Percentiles rank a stretch among this genome's conserved stretches.
Evolutionary conservation across 2,329 filamentous ascomycete genomes (phyloP).

Genomic region (Calonectria pteridis): DNA sequence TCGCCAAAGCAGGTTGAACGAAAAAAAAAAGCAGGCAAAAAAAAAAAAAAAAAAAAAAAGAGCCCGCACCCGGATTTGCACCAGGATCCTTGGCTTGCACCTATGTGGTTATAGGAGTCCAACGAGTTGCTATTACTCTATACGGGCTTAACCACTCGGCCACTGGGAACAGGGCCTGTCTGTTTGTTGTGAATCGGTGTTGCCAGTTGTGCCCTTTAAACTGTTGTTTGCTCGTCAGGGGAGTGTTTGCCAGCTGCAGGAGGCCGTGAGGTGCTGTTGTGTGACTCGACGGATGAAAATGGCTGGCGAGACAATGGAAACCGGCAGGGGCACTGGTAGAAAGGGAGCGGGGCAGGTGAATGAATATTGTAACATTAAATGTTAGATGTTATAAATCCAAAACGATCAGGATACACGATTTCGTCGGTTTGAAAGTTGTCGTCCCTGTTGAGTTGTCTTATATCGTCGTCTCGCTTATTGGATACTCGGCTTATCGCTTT

Average conservation of each 20-base stretch:
- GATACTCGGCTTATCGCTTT: background rate
- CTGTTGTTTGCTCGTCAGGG: background rate
- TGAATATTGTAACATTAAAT: background rate
- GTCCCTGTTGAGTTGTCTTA: background rate
- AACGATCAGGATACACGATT: background rate
- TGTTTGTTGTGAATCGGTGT: slow-evolving; percentile 24
- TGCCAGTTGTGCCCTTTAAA: slow-evolving; percentile 31
- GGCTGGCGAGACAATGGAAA: background rate
- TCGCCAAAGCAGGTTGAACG: background rate
- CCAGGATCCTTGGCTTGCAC: slow-evolving; percentile 52
- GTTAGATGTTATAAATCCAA: background rate
- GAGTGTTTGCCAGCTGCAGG: slow-evolving; percentile 32
- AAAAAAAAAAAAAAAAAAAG: slow-evolving; percentile 31
- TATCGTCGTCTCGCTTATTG: background rate
- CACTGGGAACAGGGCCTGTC: slow-evolving; percentile 20
- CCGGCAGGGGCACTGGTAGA: background rate
- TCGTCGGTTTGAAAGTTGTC: background rate
- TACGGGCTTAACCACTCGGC: slow-evolving; percentile 47
- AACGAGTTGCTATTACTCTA: slow-evolving; percentile 54
- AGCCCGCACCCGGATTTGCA: slow-evolving; percentile 53
- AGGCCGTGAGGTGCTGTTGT: slow-evolving; percentile 18
- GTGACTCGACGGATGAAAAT: background rate
- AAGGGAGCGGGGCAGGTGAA: background rate
- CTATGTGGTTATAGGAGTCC: slow-evolving; percentile 50
- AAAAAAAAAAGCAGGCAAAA: background rate